These are phyloP conservation scores for Colletotrichum tanaceti DNA, from an alignment of 2,329 filamentous ascomycete species.

Conservation along the genomic window DNA sequence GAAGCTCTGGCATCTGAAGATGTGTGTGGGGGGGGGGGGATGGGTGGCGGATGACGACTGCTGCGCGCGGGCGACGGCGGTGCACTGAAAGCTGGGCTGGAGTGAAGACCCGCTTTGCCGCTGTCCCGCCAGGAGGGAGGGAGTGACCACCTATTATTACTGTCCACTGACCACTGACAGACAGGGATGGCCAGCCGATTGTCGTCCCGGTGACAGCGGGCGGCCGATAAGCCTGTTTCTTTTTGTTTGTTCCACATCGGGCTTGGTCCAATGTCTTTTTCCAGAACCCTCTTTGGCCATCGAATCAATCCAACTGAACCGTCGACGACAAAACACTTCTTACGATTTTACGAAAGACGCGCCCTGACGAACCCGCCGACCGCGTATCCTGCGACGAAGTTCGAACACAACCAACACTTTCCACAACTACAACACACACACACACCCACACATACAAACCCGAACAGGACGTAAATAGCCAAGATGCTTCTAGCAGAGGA, in stretches of 20 bases:
- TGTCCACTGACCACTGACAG: neutral
- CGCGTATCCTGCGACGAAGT: neutral
- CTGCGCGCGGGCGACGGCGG: neutral
- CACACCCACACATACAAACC: no score
- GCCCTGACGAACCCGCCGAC: no score
- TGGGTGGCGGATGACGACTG: constrained; percentile 37
- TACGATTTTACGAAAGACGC: neutral
- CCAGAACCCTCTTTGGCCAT: neutral
- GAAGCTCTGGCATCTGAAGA: constrained; percentile 40
- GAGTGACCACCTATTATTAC: no score
- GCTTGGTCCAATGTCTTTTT: neutral
- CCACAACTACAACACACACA: neutral
- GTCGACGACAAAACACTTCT: constrained; percentile 19
- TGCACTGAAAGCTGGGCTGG: neutral
- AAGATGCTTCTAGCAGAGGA: constrained; percentile 96
- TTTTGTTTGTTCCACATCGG: constrained; percentile 32
- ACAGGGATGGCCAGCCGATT: constrained; percentile 42
- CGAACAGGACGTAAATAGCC: constrained; percentile 42
- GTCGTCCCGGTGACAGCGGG: constrained; percentile 49
- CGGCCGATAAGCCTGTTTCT: constrained; percentile 16
- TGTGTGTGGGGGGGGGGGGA: neutral
- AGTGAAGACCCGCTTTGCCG: constrained; percentile 1
- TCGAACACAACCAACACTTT: constrained; percentile 5
- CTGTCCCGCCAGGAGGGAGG: neutral
- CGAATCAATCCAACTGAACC: constrained; percentile 1